Percentiles rank a stretch among this genome's conserved stretches.
Conservation (phyloP, 352 stramenopile genomes). For the Hyphochytrium catenoides region DNA sequence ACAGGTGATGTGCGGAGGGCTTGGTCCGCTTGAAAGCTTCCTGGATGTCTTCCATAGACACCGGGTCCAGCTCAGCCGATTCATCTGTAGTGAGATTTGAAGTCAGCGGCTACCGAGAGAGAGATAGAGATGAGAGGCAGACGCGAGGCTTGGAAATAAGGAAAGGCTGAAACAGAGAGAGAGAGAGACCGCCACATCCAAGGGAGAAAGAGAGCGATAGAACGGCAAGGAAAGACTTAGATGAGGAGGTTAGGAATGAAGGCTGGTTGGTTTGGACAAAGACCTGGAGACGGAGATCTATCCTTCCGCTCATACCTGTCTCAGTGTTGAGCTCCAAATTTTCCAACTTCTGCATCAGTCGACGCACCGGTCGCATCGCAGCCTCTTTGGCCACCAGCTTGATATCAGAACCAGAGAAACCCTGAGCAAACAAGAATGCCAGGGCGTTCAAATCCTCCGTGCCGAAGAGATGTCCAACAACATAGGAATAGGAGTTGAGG, state of each 20-base stretch:
- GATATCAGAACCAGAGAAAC: slow-evolving; percentile 54
- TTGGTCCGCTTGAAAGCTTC: slow-evolving; percentile 39
- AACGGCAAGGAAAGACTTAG: too few species aligned
- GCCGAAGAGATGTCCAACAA: background rate
- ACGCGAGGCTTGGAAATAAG: too few species aligned
- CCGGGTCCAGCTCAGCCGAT: slow-evolving; percentile 27
- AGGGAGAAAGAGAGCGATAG: slow-evolving; percentile 2
- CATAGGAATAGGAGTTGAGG: background rate
- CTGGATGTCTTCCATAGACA: slow-evolving; percentile 24
- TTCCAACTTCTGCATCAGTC: slow-evolving; percentile 37
- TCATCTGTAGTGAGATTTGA: too few species aligned
- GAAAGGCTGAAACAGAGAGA: too few species aligned
- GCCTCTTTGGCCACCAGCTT: slow-evolving; percentile 58
- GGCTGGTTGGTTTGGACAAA: background rate
- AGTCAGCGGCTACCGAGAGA: too few species aligned
- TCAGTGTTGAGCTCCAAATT: slow-evolving; percentile 11
- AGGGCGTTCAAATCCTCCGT: background rate
- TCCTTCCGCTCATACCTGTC: slow-evolving; percentile 8
- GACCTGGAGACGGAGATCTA: slow-evolving; percentile 2
- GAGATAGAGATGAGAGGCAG: too few species aligned
- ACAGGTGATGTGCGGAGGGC: slow-evolving; percentile 36
- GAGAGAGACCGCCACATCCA: background rate
- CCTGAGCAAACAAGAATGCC: slow-evolving; percentile 3
- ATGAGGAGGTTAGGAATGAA: too few species aligned
- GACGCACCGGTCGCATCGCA: slow-evolving; percentile 44